A percentile compares a stretch with the other conserved stretches of the same genome.
Evolutionary conservation across 2,329 filamentous ascomycete genomes (phyloP).

Genomic region (Sclerotinia glacialis): DNA sequence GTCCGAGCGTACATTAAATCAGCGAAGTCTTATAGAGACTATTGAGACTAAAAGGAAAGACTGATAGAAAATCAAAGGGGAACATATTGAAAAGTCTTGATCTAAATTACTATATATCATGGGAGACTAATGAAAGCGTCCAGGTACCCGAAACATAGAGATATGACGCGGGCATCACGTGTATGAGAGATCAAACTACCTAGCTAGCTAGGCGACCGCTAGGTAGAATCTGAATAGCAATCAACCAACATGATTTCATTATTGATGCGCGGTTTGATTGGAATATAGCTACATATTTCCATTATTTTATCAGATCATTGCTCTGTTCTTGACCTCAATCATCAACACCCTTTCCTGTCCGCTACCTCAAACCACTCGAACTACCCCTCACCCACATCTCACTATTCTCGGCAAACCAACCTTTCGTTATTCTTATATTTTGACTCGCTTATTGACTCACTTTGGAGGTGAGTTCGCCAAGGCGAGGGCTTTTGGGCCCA

Average conservation of each 20-base stretch:
- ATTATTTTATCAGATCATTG: too few species aligned
- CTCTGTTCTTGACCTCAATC: background rate
- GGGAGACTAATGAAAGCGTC: background rate
- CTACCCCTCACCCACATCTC: background rate
- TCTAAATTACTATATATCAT: background rate
- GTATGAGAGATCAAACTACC: background rate
- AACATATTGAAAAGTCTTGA: background rate
- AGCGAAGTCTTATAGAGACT: background rate
- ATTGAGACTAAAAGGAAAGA: background rate
- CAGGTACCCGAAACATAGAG: rapidly evolving
- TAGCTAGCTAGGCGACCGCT: background rate
- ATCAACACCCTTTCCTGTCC: background rate
- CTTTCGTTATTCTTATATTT: too few species aligned
- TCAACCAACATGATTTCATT: background rate
- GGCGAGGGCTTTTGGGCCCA: background rate
- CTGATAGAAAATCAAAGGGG: background rate
- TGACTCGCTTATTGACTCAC: too few species aligned
- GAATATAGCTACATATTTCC: background rate
- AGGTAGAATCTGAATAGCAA: too few species aligned
- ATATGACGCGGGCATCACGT: background rate
- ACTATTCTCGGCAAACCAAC: too few species aligned
- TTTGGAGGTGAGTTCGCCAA: too few species aligned
- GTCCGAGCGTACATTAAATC: slow-evolving; percentile 2
- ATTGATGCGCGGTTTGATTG: too few species aligned
- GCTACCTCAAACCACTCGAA: background rate